Evolutionary conservation across 441 rosid genomes (phyloP).

Genomic region (Syzygium syzygioides): DNA sequence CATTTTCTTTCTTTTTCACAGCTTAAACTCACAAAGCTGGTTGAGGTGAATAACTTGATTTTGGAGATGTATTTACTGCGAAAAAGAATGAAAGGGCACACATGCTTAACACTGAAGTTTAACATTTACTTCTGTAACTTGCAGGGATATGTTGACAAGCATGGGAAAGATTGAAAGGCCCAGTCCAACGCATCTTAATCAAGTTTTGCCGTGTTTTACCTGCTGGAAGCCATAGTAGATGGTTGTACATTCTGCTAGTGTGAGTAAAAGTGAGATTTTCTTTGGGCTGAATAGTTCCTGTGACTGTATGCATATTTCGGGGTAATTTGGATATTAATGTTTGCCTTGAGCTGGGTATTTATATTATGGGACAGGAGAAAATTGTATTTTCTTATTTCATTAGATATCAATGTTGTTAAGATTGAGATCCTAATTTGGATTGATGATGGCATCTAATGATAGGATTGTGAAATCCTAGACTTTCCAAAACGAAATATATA

Average conservation of each 20-base stretch:
- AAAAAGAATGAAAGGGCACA: background rate
- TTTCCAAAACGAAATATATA: background rate
- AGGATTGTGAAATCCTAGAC: background rate
- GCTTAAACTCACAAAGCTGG: constrained; percentile 66
- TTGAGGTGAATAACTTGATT: constrained; percentile 53
- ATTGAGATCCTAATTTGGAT: background rate
- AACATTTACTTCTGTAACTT: constrained; percentile 21
- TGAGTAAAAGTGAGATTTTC: background rate
- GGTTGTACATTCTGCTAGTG: background rate
- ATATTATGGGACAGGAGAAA: background rate
- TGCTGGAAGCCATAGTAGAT: background rate
- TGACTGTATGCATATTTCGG: background rate
- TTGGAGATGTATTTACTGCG: background rate
- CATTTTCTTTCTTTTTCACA: constrained; percentile 58
- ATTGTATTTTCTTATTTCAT: background rate
- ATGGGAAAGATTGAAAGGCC: constrained; percentile 50
- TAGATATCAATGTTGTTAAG: background rate
- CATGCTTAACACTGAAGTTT: background rate
- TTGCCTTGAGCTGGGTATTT: background rate
- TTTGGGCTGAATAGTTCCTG: background rate
- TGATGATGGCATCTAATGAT: background rate
- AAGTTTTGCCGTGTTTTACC: background rate
- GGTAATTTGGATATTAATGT: background rate
- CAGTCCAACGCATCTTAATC: constrained; percentile 15
- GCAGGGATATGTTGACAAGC: constrained; percentile 78